Percentiles rank a stretch among this genome's conserved stretches.
Evolutionary conservation across 2,329 filamentous ascomycete species (phyloP).

Genomic region (Lasiodiplodia gonubiensis): DNA sequence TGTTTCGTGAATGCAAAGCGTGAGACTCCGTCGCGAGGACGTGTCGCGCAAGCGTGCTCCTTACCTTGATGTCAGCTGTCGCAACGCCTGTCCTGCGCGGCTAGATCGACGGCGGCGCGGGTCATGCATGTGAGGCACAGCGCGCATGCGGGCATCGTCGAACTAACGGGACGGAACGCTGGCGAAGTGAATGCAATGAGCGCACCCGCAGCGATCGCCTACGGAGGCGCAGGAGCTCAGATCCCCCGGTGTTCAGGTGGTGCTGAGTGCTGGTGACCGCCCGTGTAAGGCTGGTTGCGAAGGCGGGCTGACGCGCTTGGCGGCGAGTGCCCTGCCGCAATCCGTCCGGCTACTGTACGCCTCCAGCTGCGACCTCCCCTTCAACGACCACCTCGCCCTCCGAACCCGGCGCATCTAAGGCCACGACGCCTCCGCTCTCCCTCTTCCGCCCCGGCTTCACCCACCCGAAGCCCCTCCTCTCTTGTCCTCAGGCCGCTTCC

Average conservation of each 20-base stretch:
- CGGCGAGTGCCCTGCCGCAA: constrained; percentile 14
- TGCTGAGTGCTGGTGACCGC: constrained; percentile 21
- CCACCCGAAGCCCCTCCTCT: constrained; percentile 18
- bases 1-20: constrained; percentile 15
- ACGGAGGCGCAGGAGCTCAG: constrained; percentile 23
- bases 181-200: constrained; percentile 9
- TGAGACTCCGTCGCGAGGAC: constrained; percentile 9
- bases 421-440: constrained; percentile 26
- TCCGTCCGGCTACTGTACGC: constrained; percentile 22
- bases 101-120: constrained; percentile 20
- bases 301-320: constrained; percentile 18
- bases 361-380: constrained; percentile 28
- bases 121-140: constrained; percentile 21
- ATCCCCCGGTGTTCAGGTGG: constrained; percentile 22
- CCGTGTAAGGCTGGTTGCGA: constrained; percentile 26
- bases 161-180: constrained; percentile 11
- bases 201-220: constrained; percentile 18
- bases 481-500: background rate
- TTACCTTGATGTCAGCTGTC: constrained; percentile 19
- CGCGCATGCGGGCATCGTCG: constrained; percentile 17
- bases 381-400: constrained; percentile 24
- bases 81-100: constrained; percentile 19
- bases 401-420: constrained; percentile 27
- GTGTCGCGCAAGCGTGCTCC: constrained; percentile 21
- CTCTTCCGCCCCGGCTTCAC: constrained; percentile 26